Conservation (phyloP, 805 yeast species). For the Brettanomyces naardenensis region DNA sequence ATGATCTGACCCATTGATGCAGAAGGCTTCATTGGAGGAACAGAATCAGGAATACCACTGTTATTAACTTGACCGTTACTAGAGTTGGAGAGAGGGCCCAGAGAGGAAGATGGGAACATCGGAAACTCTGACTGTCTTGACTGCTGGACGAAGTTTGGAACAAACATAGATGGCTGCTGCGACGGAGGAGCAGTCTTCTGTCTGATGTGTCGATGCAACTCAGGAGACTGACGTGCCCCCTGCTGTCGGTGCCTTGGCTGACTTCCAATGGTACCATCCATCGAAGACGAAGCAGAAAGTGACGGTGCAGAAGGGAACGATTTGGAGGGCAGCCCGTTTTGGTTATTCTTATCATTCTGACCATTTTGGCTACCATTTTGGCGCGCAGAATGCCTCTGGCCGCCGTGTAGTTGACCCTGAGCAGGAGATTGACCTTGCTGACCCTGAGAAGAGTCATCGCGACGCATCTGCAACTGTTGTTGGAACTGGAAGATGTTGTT, state of each 20-base stretch:
- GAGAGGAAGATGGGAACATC: slow-evolving; percentile 4
- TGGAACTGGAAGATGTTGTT: slow-evolving; percentile 19
- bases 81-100: not conserved
- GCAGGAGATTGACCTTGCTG: slow-evolving; percentile 4
- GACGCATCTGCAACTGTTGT: slow-evolving; percentile 14
- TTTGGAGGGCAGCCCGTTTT: not conserved
- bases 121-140: slow-evolving; percentile 3
- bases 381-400: slow-evolving; percentile 1
- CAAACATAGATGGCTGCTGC: slow-evolving; percentile 2
- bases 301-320: not conserved
- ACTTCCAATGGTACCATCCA: not conserved
- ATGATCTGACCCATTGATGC: slow-evolving; percentile 2
- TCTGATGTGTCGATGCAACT: not conserved
- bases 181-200: slow-evolving; percentile 3
- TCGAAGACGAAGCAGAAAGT: not conserved
- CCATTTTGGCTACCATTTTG: not conserved
- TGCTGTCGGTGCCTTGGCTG: slow-evolving; percentile 4
- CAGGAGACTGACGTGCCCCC: slow-evolving; percentile 4
- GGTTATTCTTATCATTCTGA: not conserved
- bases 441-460: not conserved
- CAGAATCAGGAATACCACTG: not conserved
- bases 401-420: slow-evolving; percentile 2
- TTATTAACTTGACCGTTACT: too few relatives aligned
- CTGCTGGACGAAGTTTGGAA: not conserved
- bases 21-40: slow-evolving; percentile 2